A percentile compares a stretch with the other conserved stretches of the same genome.
phyloP scores from a whole-genome alignment of 495 filamentous ascomycete genomes.

The Glonium stellatum region DNA sequence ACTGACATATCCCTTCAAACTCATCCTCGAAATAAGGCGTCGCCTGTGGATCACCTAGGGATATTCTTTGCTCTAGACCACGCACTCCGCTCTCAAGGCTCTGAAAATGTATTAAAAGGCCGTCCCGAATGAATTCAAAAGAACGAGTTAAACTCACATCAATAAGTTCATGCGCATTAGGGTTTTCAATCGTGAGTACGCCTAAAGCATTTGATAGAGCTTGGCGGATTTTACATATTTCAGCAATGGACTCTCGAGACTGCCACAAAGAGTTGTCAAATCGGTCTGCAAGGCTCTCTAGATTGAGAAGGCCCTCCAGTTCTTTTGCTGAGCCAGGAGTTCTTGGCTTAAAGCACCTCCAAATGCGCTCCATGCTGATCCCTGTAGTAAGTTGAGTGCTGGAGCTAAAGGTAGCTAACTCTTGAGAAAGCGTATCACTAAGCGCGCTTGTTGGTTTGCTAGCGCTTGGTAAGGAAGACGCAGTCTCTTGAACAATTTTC shows the following conservation, averaged over 20 bases:
- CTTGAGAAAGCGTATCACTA: neutral
- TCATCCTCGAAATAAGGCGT: conserved; percentile 48
- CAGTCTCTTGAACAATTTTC: conserved; percentile 9
- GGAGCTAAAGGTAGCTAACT: conserved; percentile 6
- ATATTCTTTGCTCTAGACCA: conserved; percentile 17
- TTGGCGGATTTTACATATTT: conserved; percentile 29
- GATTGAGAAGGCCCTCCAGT: conserved; percentile 45
- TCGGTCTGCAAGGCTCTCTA: conserved; percentile 63
- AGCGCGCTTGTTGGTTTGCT: neutral
- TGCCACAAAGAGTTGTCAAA: conserved; percentile 63
- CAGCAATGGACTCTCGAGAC: conserved; percentile 16
- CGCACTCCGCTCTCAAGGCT: conserved; percentile 20
- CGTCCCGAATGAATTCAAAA: neutral
- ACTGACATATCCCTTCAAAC: conserved; percentile 63
- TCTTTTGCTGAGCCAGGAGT: conserved; percentile 49
- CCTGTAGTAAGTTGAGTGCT: conserved; percentile 47
- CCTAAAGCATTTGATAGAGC: conserved; percentile 24
- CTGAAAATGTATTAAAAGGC: neutral
- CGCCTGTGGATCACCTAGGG: conserved; percentile 10
- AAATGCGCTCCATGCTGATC: conserved; percentile 77
- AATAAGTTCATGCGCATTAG: conserved; percentile 20
- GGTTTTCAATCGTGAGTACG: conserved; percentile 13
- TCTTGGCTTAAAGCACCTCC: conserved; percentile 62
- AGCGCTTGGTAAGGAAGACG: neutral
- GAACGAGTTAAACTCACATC: conserved; percentile 7